Conservation (phyloP, 192 early-diverging fungal species). For the Dimargaris cristalligena region DNA sequence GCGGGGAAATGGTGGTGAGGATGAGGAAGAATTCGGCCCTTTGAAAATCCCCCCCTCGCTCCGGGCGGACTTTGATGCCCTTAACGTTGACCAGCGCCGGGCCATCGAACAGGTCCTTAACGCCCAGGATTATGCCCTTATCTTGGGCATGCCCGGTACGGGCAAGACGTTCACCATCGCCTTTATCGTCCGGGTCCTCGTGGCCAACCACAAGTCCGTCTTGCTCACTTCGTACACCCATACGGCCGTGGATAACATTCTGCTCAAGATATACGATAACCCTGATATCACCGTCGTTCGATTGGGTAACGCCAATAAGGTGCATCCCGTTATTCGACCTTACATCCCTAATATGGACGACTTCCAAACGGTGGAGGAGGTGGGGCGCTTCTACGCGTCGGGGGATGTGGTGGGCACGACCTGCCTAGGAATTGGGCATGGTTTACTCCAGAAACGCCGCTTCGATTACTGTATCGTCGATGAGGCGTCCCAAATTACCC, state of each 20-base stretch:
- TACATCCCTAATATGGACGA: conserved; percentile 20
- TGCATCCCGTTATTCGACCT: conserved; percentile 30
- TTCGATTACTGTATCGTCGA: conserved; percentile 97
- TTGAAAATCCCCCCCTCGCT: not conserved
- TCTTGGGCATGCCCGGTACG: conserved; percentile 94
- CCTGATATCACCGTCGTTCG: conserved; percentile 46
- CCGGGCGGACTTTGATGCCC: not conserved
- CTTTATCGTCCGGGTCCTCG: conserved; percentile 49
- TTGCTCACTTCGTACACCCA: conserved; percentile 84
- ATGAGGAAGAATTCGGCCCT: not conserved
- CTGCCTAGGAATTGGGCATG: conserved; percentile 66
- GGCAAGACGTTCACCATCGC: conserved; percentile 89
- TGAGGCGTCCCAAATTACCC: conserved; percentile 85
- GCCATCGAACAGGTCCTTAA: conserved; percentile 56
- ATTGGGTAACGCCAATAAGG: conserved; percentile 48
- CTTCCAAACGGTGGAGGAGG: conserved; percentile 37
- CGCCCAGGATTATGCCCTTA: conserved; percentile 72
- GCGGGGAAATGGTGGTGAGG: not conserved
- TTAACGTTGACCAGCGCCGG: conserved; percentile 56
- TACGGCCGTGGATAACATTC: conserved; percentile 79
- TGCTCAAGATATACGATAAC: conserved; percentile 64
- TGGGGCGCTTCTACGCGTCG: conserved; percentile 38
- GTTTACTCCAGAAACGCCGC: conserved; percentile 47
- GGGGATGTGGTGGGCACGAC: conserved; percentile 70
- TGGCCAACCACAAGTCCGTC: conserved; percentile 50